Base-by-base conservation (phyloP, 192 early-diverging fungal species). In the Coemansia reversa region DNA sequence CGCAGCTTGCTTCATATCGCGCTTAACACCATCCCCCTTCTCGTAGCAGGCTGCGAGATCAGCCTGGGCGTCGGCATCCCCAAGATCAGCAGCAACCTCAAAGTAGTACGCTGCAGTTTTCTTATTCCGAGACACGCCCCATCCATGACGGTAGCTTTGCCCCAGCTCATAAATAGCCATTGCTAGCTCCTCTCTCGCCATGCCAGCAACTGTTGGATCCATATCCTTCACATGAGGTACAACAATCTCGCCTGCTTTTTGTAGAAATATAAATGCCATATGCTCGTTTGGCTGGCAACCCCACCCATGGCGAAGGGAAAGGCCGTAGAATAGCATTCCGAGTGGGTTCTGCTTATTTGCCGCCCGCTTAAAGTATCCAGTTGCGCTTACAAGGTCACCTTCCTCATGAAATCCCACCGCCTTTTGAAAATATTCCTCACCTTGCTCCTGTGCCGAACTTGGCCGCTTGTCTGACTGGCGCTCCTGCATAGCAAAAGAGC, bases 81-180 rank as follows among this genome's bases (percentile, higher is more conserved):
- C 90, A 51, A 90, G 66, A 58, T 90, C 84, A 16, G 90, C 87
- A 3, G 91, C 88, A 35, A 92, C 88, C 67, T 90, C 88, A 86
- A 91, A 92, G 63, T 91, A 91, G 60, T 90, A 88, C 0, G 87
- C 87, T 0, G 91, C 91, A 3, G 84, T 90, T 55, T 84, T 79
- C 48, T 86, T 87, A 67, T 87, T 85, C 50, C 87, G 89, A 39
- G 86, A 82, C 23, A 88, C 89, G 39, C 91, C 91, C 90, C 90
- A 90, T 20, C 90, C 91, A 73, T 92, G 90, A 52, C 86, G 84
- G 67, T 89, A 92, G 70, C 88, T 89, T 60, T 89, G 82, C 1
- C 90, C 91, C 0, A 92, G 79, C 66, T 92, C 91, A 65, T 90
- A 90, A 33, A 92, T 90, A 1, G 91, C 89, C 69, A 92, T 79